phyloP scores from a whole-genome alignment of 2,329 filamentous ascomycete species.

The Lecanoromycetidae sp. region DNA sequence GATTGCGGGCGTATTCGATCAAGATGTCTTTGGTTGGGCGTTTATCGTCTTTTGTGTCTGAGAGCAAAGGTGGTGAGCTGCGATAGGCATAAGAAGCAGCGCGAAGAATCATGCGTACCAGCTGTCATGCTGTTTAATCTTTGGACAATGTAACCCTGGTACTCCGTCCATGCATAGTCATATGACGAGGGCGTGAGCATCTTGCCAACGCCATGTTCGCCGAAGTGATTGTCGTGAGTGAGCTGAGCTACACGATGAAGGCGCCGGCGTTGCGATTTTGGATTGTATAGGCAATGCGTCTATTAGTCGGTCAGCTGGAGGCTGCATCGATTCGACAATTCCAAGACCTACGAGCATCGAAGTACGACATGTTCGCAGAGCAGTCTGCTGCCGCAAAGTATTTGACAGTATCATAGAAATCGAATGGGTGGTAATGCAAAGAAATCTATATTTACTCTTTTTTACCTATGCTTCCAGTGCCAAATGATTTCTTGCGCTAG shows the following conservation, averaged over 20 bases:
- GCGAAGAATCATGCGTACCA: conserved; percentile 42
- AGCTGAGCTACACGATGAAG: conserved; percentile 39
- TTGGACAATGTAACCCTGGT: conserved; percentile 61
- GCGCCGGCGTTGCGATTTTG: conserved; percentile 18
- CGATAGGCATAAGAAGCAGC: neutral
- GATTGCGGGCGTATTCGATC: conserved; percentile 65
- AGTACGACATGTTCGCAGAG: conserved; percentile 29
- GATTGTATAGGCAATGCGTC: conserved; percentile 14
- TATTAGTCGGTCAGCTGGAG: conserved; percentile 6
- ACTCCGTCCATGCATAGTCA: conserved; percentile 67
- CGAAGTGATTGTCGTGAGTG: conserved; percentile 34
- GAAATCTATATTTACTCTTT: conserved; percentile 10
- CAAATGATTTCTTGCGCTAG: conserved; percentile 5
- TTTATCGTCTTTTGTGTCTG: conserved; percentile 38
- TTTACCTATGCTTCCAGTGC: neutral
- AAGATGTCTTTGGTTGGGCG: conserved; percentile 54
- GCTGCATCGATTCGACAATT: neutral
- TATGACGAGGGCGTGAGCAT: conserved; percentile 60
- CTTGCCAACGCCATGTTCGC: conserved; percentile 48
- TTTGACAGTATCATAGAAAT: conserved; percentile 31
- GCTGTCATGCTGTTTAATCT: conserved; percentile 63
- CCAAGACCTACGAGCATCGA: conserved; percentile 26
- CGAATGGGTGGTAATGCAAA: neutral
- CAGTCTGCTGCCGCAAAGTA: conserved; percentile 32
- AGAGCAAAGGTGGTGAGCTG: neutral